These are phyloP conservation scores for Ascochyta lentis DNA, from an alignment of 2,329 filamentous ascomycete species.

Conservation along the genomic window DNA sequence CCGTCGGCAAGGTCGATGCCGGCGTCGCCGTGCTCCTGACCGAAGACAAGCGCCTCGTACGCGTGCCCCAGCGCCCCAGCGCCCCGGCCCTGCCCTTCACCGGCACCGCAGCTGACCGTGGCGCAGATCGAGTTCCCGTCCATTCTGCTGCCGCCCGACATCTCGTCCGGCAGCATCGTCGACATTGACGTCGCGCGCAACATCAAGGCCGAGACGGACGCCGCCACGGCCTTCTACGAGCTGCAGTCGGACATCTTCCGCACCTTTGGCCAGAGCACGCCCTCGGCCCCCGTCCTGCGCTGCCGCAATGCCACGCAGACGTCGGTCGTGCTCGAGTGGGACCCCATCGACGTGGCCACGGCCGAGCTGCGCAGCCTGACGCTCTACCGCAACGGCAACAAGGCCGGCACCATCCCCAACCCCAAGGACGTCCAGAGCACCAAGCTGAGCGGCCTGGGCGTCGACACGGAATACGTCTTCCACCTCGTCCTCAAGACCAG, in stretches of 20 bases:
- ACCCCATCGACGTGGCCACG: conserved; percentile 89
- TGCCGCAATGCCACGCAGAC: conserved; percentile 98
- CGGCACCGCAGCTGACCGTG: conserved; percentile 26
- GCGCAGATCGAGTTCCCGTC: conserved; percentile 96
- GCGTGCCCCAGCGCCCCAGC: conserved; percentile 43
- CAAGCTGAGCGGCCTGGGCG: conserved; percentile 94
- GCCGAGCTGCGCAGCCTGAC: conserved; percentile 88
- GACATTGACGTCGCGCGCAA: conserved; percentile 96
- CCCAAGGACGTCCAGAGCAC: conserved; percentile 89
- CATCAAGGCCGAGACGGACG: conserved; percentile 74
- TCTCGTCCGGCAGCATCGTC: conserved; percentile 94
- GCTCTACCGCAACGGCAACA: conserved; percentile 94
- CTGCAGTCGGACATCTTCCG: conserved; percentile 90
- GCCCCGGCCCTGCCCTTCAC: conserved; percentile 27
- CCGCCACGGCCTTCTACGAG: conserved; percentile 76
- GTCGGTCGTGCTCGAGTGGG: conserved; percentile 98
- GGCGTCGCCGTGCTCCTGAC: conserved; percentile 97
- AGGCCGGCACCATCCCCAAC: conserved; percentile 91
- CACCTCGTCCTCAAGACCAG: conserved; percentile 89
- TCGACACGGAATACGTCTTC: conserved; percentile 96
- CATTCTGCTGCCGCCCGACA: conserved; percentile 92
- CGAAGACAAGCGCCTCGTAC: conserved; percentile 92
- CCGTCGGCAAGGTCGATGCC: conserved; percentile 98
- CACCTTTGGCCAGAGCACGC: conserved; percentile 83
- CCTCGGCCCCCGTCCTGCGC: conserved; percentile 77